These are phyloP conservation scores for Plenodomus biglobosus DNA, from an alignment of 2,329 filamentous ascomycete genomes.

Conservation along the genomic window DNA sequence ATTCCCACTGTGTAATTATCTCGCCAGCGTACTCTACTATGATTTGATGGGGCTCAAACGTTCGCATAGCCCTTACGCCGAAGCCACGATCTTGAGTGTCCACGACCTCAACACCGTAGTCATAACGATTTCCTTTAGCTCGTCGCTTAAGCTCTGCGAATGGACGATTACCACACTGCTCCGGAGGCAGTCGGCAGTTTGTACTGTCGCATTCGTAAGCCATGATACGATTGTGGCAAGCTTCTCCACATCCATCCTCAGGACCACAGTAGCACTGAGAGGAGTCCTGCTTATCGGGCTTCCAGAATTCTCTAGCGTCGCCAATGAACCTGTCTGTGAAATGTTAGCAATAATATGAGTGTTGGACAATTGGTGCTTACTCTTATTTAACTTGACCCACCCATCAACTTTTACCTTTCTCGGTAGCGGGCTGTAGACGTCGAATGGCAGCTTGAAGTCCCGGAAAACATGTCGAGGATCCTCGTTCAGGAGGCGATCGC, in stretches of 20 bases:
- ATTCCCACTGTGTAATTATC: constrained; percentile 93
- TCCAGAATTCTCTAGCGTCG: constrained; percentile 78
- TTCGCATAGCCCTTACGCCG: constrained; percentile 86
- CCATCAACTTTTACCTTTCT: constrained; percentile 89
- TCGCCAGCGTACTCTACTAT: constrained; percentile 99
- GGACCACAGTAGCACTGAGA: constrained; percentile 59
- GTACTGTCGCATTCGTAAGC: constrained; percentile 91
- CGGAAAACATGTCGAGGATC: constrained; percentile 53
- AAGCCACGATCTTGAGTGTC: constrained; percentile 87
- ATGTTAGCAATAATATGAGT: constrained; percentile 16
- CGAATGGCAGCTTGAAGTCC: constrained; percentile 86
- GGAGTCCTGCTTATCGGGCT: constrained; percentile 73
- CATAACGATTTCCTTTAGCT: constrained; percentile 72
- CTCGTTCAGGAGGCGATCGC: constrained; percentile 68
- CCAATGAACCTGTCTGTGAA: constrained; percentile 81
- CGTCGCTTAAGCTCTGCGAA: constrained; percentile 79
- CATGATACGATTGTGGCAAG: constrained; percentile 95
- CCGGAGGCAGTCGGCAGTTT: constrained; percentile 80
- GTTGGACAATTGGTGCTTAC: constrained; percentile 54
- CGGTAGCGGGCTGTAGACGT: constrained; percentile 84
- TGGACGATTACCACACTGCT: constrained; percentile 78
- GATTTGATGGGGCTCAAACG: constrained; percentile 86
- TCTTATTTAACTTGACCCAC: constrained; percentile 89
- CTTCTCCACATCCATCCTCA: constrained; percentile 80
- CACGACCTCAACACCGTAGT: constrained; percentile 92